Percentiles rank a stretch among this genome's conserved stretches.
These are phyloP conservation scores for Coemansia sp. DNA, from an alignment of 192 early-diverging fungal genomes.

Conservation along the genomic window DNA sequence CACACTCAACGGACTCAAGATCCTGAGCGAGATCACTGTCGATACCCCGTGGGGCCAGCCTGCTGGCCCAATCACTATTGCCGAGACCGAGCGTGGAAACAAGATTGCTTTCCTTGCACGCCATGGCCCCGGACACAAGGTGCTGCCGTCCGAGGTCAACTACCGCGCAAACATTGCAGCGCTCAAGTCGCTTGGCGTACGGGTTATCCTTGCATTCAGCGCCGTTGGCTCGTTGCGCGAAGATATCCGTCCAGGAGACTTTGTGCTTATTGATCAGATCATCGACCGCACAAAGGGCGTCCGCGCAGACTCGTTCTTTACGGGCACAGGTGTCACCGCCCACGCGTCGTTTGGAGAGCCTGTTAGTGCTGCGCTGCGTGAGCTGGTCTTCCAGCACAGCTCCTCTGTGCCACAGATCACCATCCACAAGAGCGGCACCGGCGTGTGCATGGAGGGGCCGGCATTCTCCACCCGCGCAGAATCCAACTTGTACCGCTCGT, in stretches of 20 bases:
- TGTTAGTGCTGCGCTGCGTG: conserved; percentile 74
- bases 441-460: conserved; percentile 98
- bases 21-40: conserved; percentile 81
- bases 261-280: conserved; percentile 92
- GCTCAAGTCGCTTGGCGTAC: conserved; percentile 89
- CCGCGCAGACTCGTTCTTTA: conserved; percentile 92
- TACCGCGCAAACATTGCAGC: conserved; percentile 97
- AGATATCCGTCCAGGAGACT: conserved; percentile 91
- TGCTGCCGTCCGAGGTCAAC: conserved; percentile 89
- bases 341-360: conserved; percentile 96
- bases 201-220: conserved; percentile 93
- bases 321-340: conserved; percentile 81
- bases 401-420: conserved; percentile 50
- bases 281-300: conserved; percentile 98
- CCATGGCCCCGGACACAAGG: conserved; percentile 87
- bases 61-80: conserved; percentile 83
- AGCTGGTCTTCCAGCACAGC: conserved; percentile 66
- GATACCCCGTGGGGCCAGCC: conserved; percentile 91
- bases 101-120: conserved; percentile 96
- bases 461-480: conserved; percentile 97
- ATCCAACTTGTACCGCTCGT: conserved; percentile 92
- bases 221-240: conserved; percentile 95
- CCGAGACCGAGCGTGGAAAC: conserved; percentile 63
- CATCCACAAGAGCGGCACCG: conserved; percentile 81
- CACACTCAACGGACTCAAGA: conserved; percentile 75